Conservation (phyloP, 2,329 filamentous ascomycete genomes). For the Fusarium keratoplasticum region DNA sequence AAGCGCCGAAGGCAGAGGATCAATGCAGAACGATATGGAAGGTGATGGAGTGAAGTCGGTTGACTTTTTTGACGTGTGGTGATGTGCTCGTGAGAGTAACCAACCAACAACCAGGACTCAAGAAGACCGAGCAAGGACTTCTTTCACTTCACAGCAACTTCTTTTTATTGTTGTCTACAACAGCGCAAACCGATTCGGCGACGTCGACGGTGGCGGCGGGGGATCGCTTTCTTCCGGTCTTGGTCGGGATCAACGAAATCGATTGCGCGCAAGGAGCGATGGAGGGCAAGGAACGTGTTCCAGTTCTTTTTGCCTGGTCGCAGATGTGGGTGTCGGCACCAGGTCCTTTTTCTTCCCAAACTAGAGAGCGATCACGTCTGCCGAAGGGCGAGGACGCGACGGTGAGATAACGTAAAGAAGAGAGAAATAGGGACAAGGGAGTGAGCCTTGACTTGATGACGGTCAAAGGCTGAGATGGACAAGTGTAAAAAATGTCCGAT, state of each 20-base stretch:
- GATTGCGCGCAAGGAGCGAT: slow-evolving; percentile 50
- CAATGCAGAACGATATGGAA: slow-evolving; percentile 35
- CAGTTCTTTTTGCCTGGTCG: slow-evolving; percentile 54
- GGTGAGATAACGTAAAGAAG: slow-evolving; percentile 27
- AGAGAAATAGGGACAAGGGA: slow-evolving; percentile 15
- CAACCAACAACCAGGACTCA: slow-evolving; percentile 31
- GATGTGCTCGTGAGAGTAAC: slow-evolving; percentile 26
- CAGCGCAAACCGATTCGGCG: slow-evolving; percentile 50
- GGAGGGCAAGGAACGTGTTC: slow-evolving; percentile 55
- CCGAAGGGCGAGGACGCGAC: slow-evolving; percentile 20
- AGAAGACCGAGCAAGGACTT: slow-evolving; percentile 28
- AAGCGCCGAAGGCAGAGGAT: slow-evolving; percentile 34
- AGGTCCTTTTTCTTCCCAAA: slow-evolving; percentile 33
- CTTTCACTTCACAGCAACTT: slow-evolving; percentile 49
- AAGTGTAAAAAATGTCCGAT: slow-evolving; percentile 38
- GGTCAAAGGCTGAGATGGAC: slow-evolving; percentile 31
- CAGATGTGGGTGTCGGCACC: slow-evolving; percentile 41
- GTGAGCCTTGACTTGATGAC: slow-evolving; percentile 18
- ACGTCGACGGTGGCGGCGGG: slow-evolving; percentile 45
- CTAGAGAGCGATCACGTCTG: slow-evolving; percentile 41
- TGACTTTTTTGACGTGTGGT: slow-evolving; percentile 5
- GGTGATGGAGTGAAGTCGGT: slow-evolving; percentile 6
- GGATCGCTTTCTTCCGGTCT: slow-evolving; percentile 51
- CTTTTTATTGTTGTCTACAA: slow-evolving; percentile 53
- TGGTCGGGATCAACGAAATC: slow-evolving; percentile 50